Evolutionary conservation across 441 rosid genomes (phyloP).

Genomic region (Capsella rubella): DNA sequence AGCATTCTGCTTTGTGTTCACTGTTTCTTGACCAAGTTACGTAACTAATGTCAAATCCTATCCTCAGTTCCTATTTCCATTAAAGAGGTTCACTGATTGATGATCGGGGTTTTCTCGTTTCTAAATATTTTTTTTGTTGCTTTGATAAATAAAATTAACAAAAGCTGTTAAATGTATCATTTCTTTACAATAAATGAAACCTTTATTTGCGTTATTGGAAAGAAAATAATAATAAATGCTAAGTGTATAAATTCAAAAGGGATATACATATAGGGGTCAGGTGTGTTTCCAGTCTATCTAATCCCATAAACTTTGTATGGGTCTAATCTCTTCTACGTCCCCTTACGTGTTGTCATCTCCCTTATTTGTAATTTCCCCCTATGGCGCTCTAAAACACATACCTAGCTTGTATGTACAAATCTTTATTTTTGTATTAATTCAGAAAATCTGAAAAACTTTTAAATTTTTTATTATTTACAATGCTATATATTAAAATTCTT

Average conservation of each 20-base stretch:
- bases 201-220: neutral
- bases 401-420: too few relatives aligned
- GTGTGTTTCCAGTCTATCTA: constrained; percentile 1
- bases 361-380: neutral
- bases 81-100: too few relatives aligned
- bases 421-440: too few relatives aligned
- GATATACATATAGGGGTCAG: neutral
- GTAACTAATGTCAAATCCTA: constrained; percentile 1
- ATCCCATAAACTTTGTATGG: neutral
- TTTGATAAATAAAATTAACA: constrained; percentile 8
- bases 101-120: neutral
- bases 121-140: neutral
- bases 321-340: neutral
- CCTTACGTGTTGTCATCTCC: neutral
- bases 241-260: neutral
- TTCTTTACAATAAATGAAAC: neutral
- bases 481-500: too few relatives aligned
- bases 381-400: neutral
- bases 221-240: too few relatives aligned
- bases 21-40: constrained; percentile 35
- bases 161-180: neutral
- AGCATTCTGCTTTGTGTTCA: constrained; percentile 19
- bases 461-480: neutral
- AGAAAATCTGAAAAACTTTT: neutral
- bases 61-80: neutral